These are phyloP conservation scores for Orbilia oligospora DNA, from an alignment of 2,329 filamentous ascomycete species.

Conservation along the genomic window DNA sequence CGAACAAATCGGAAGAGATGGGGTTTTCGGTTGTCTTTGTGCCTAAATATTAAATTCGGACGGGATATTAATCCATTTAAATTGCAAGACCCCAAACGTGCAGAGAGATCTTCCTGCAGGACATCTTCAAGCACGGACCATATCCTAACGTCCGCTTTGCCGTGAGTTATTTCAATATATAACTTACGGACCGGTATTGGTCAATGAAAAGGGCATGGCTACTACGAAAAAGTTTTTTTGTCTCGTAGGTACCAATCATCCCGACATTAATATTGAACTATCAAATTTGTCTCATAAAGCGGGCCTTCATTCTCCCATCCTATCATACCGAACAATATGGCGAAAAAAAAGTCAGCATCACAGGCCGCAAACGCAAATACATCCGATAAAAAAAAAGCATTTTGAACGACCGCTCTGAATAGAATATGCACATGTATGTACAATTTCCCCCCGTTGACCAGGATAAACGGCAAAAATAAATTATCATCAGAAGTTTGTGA, in stretches of 20 bases:
- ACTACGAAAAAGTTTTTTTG: not conserved
- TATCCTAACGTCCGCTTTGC: not conserved
- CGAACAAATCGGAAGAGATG: not conserved
- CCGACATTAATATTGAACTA: too few relatives aligned
- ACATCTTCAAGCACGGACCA: conserved; percentile 18
- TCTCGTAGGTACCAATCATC: not conserved
- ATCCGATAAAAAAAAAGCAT: conserved; percentile 1
- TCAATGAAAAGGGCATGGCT: too few relatives aligned
- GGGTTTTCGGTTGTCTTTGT: conserved; percentile 25
- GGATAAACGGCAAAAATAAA: not conserved
- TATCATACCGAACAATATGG: not conserved
- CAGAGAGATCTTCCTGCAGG: not conserved
- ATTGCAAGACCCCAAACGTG: not conserved
- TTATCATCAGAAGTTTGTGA: not conserved
- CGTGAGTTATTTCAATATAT: conserved; percentile 5
- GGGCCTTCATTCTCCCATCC: not conserved
- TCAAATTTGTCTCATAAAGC: not conserved
- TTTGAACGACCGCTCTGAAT: not conserved
- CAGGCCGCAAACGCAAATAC: not conserved
- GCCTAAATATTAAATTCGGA: conserved; percentile 31
- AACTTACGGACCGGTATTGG: too few relatives aligned
- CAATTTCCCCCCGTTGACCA: not conserved
- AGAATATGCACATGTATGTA: conserved; percentile 21
- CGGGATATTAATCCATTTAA: not conserved
- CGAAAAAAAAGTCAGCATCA: not conserved